A percentile compares a stretch with the other conserved stretches of the same genome.
These are phyloP conservation scores for Collybia nuda DNA, from an alignment of 768 basidiomycete species.

Conservation along the genomic window DNA sequence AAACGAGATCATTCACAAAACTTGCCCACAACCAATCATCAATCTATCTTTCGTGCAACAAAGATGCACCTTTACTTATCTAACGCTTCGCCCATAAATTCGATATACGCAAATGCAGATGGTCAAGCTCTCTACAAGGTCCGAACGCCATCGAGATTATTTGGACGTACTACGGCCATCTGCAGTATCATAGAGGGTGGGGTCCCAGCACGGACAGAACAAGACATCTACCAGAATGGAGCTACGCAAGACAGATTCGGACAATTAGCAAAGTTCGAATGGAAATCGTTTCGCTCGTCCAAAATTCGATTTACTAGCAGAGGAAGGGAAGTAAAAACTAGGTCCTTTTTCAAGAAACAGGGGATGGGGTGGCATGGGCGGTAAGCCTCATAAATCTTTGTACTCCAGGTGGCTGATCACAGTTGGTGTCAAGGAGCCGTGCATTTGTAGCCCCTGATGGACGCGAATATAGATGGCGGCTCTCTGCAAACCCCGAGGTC, in stretches of 20 bases:
- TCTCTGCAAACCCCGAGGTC: constrained; percentile 16
- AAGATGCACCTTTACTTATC: constrained; percentile 23
- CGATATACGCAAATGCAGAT: constrained; percentile 17
- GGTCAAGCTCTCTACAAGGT: constrained; percentile 22
- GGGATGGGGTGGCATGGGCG: constrained; percentile 19
- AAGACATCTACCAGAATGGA: constrained; percentile 1
- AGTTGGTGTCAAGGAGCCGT: constrained; percentile 14
- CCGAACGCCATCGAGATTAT: constrained; percentile 15
- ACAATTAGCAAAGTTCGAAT: constrained; percentile 19
- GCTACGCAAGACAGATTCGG: constrained; percentile 8
- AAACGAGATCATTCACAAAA: too few relatives aligned
- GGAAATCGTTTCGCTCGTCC: constrained; percentile 19
- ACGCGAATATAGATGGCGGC: constrained; percentile 20
- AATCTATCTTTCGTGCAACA: neutral
- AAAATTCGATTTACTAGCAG: constrained; percentile 10
- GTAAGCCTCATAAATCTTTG: constrained; percentile 6
- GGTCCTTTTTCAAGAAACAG: constrained; percentile 22
- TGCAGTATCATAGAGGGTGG: constrained; percentile 11
- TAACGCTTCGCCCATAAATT: constrained; percentile 17
- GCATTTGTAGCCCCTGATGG: constrained; percentile 22
- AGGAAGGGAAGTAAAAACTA: constrained; percentile 17
- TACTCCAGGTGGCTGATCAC: neutral
- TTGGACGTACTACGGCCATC: constrained; percentile 18
- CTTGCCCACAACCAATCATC: too few relatives aligned
- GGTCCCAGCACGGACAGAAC: neutral